phyloP scores from a whole-genome alignment of 805 yeast species.

The Kodamaea hsintzibuensis region DNA sequence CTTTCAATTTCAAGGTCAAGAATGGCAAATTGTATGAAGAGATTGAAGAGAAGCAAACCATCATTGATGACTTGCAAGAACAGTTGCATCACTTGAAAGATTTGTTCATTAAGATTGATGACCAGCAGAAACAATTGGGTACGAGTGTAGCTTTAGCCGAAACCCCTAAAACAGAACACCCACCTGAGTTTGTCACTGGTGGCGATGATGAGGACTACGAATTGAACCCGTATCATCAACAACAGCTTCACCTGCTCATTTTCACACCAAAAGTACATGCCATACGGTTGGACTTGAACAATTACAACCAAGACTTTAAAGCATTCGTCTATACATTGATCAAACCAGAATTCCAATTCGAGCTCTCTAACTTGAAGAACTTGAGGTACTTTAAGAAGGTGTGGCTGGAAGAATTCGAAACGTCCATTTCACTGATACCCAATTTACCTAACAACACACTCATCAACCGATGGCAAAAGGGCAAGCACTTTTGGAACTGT shows the following conservation, averaged over 20 bases:
- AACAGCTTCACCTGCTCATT: slow-evolving; percentile 23
- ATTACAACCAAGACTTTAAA: slow-evolving; percentile 45
- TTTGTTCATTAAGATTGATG: slow-evolving; percentile 56
- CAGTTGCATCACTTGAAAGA: slow-evolving; percentile 69
- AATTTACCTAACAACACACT: slow-evolving; percentile 55
- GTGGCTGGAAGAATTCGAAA: slow-evolving; percentile 75
- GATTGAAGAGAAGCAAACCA: slow-evolving; percentile 65
- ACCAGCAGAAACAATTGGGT: slow-evolving; percentile 25
- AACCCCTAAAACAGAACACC: slow-evolving; percentile 6
- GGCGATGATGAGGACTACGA: background rate
- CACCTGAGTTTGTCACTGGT: background rate
- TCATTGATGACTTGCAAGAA: slow-evolving; percentile 62
- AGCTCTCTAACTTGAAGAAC: slow-evolving; percentile 45
- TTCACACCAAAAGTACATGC: slow-evolving; percentile 38
- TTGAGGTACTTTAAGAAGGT: slow-evolving; percentile 63
- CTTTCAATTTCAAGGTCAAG: slow-evolving; percentile 57
- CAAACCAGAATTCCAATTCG: slow-evolving; percentile 36
- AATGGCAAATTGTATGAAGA: slow-evolving; percentile 54
- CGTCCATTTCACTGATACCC: slow-evolving; percentile 33
- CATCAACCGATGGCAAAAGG: slow-evolving; percentile 44
- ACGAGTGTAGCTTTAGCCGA: background rate
- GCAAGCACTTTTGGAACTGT: slow-evolving; percentile 55
- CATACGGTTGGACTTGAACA: slow-evolving; percentile 45
- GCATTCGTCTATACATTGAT: slow-evolving; percentile 37
- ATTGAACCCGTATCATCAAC: slow-evolving; percentile 11